Conservation (phyloP, 1,139 yeast genomes). For the Ogataea hybrid region DNA sequence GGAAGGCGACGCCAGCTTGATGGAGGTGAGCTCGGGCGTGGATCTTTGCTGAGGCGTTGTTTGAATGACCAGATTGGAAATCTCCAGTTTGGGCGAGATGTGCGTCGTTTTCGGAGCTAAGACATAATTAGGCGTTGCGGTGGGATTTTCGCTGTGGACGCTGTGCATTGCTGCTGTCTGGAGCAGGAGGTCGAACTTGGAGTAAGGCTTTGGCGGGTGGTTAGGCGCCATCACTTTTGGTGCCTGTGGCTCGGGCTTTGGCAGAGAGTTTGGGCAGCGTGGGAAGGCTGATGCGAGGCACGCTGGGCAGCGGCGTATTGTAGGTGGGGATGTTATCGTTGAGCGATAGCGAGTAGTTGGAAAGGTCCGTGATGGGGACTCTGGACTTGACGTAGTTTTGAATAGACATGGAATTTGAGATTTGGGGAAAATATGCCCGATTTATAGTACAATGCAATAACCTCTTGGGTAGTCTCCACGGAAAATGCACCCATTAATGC, state of each 20-base stretch:
- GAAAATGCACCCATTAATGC: constrained; percentile 7
- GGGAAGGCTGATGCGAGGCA: constrained; percentile 6
- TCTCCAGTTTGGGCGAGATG: constrained; percentile 18
- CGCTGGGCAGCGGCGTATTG: constrained; percentile 14
- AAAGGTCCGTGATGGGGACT: constrained; percentile 29
- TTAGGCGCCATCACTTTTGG: background rate
- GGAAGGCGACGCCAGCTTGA: constrained; percentile 33
- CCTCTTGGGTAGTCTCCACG: constrained; percentile 4
- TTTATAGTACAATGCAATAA: background rate
- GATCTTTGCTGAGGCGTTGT: constrained; percentile 1
- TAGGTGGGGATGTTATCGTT: constrained; percentile 30
- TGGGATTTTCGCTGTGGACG: background rate
- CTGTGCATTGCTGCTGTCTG: constrained; percentile 29
- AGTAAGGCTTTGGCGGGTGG: constrained; percentile 2
- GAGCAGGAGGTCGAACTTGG: constrained; percentile 30
- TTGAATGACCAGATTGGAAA: constrained; percentile 15
- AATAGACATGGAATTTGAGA: constrained; percentile 20
- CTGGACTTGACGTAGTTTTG: constrained; percentile 25
- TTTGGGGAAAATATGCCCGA: constrained; percentile 1
- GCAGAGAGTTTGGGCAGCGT: constrained; percentile 15
- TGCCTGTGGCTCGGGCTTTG: constrained; percentile 5
- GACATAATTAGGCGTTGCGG: constrained; percentile 3
- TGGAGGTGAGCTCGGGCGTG: constrained; percentile 17
- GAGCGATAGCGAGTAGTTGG: constrained; percentile 28
- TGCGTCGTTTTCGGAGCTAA: constrained; percentile 11